Base-by-base conservation (phyloP, 345 rosid genomes). In the Hypericum perforatum region DNA sequence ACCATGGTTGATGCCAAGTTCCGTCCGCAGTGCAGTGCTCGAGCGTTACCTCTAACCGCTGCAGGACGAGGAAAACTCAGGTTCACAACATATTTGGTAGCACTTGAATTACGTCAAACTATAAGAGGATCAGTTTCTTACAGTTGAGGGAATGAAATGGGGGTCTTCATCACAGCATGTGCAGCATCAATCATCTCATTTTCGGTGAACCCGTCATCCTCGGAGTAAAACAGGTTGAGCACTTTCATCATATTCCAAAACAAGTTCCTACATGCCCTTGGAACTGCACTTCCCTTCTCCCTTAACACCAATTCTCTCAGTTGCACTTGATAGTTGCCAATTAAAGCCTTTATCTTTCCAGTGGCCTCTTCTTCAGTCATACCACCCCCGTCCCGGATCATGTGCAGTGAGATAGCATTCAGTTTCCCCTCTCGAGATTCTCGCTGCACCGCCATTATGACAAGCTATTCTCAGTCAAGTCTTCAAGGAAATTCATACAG, bases 231-330 rank as follows among this genome's bases (percentile, higher is more conserved):
- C 5, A 80, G 16, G 67, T 85, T 76, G 67, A 88, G 49, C 53
- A 82, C 81, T 53, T 76, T 78, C 66, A 73, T 69, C 97, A 85
- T 85, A 10, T 85, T 85, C 87, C 91, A 78, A 49, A 85, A 81
- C 43, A 71, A 67, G 39, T 85, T 86, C 74, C 50, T 85, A 80
- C 94, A 83, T 39, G 81, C 67, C 63, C 86, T 75, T 16, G 95
- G 90, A 41, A 92, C 68, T 0, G 37, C 43, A 63, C 80, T 77
- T 8, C 57, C 81, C 12, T 60, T 69, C 61, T 74, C 89, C 65
- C 54, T 72, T 74, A 85, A 58, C 57, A 80, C 89, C 45, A 75
- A 51, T 67, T 62, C 74, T 58, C 76, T 52, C 55, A 88, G 58
- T 36, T 79, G 77, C 59, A 45, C 73, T 63, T 81, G 80, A 50